phyloP scores from a whole-genome alignment of 352 stramenopile genomes.

The Phytopythium sindhum region DNA sequence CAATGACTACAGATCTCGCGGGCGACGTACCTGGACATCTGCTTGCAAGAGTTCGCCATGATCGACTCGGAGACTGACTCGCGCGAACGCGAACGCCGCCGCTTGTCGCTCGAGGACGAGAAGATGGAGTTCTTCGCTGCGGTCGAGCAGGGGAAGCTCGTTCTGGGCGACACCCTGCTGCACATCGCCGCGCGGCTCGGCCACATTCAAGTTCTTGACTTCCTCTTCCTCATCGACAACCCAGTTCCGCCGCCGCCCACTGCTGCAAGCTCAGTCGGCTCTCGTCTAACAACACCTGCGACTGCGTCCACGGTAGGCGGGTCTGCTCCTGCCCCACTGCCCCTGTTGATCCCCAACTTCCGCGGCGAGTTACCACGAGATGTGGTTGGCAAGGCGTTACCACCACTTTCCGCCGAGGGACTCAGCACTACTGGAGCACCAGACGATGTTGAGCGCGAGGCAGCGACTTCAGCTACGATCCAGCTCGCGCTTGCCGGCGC shows the following conservation, averaged over 20 bases:
- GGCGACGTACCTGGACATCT: slow-evolving; percentile 74
- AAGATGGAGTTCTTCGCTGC: slow-evolving; percentile 78
- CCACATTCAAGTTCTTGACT: slow-evolving; percentile 53
- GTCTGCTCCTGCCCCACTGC: slow-evolving; percentile 9
- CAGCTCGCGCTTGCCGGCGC: slow-evolving; percentile 51
- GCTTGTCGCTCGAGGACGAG: slow-evolving; percentile 55
- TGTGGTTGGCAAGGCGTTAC: slow-evolving; percentile 17
- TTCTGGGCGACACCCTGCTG: slow-evolving; percentile 68
- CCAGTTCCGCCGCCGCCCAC: slow-evolving; percentile 11
- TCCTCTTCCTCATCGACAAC: slow-evolving; percentile 59
- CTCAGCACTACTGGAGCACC: background rate
- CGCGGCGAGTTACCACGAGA: slow-evolving; percentile 53
- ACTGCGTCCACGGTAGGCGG: background rate
- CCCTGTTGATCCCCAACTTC: slow-evolving; percentile 59
- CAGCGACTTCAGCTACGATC: slow-evolving; percentile 19
- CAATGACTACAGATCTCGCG: slow-evolving; percentile 48
- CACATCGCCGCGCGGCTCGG: slow-evolving; percentile 61
- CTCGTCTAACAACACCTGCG: background rate
- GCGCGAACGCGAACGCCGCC: slow-evolving; percentile 40
- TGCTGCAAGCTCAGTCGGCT: slow-evolving; percentile 2
- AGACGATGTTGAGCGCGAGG: slow-evolving; percentile 19
- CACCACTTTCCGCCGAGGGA: too few relatives aligned
- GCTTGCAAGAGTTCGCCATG: slow-evolving; percentile 50
- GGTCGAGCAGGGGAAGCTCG: slow-evolving; percentile 48
- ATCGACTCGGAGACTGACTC: slow-evolving; percentile 63